Evolutionary conservation across 768 basidiomycete species (phyloP).

Genomic region (Tulasnella sp.): DNA sequence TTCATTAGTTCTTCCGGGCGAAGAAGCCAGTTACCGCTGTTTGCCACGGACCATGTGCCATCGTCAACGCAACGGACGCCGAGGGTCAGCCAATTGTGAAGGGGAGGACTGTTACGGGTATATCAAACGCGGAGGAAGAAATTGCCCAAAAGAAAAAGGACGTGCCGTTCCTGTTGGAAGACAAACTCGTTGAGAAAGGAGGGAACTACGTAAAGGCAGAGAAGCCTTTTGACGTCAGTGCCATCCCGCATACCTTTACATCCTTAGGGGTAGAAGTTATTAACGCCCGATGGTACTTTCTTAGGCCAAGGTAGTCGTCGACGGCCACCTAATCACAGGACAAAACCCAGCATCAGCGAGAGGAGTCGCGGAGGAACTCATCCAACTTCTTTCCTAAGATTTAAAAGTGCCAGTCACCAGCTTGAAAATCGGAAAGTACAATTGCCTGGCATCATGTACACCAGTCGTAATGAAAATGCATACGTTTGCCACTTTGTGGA

Average conservation of each 20-base stretch:
- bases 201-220: slow-evolving; percentile 54
- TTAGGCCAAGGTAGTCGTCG: slow-evolving; percentile 44
- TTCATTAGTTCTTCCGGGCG: slow-evolving; percentile 51
- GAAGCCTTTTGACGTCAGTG: slow-evolving; percentile 49
- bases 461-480: neutral
- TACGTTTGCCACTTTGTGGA: neutral
- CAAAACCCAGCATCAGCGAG: slow-evolving; percentile 66
- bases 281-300: neutral
- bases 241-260: neutral
- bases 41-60: slow-evolving; percentile 71
- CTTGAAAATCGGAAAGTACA: neutral
- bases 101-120: slow-evolving; percentile 52
- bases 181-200: slow-evolving; percentile 52
- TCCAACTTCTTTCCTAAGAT: slow-evolving; percentile 38
- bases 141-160: slow-evolving; percentile 39
- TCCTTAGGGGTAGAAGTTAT: neutral
- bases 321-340: slow-evolving; percentile 57
- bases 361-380: slow-evolving; percentile 48
- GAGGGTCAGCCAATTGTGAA: slow-evolving; percentile 58
- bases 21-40: slow-evolving; percentile 64
- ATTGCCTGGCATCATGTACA: neutral
- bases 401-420: neutral
- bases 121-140: slow-evolving; percentile 65
- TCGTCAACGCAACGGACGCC: slow-evolving; percentile 48
- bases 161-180: slow-evolving; percentile 65